Evolutionary conservation across 352 stramenopile genomes (phyloP).

Genomic region (Pythium sukuiense): DNA sequence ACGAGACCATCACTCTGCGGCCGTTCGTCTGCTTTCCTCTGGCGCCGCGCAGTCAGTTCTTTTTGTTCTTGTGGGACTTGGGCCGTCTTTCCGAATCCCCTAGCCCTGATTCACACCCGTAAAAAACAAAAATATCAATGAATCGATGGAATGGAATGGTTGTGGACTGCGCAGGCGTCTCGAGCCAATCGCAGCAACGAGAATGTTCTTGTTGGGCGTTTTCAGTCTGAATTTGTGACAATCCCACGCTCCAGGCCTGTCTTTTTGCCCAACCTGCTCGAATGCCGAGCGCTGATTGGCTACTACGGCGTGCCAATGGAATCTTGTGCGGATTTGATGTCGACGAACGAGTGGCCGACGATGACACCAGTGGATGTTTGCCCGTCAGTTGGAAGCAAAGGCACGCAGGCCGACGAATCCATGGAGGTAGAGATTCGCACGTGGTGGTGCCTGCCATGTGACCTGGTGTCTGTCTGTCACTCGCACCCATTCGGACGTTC

Average conservation of each 20-base stretch:
- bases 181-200: slow-evolving; percentile 30
- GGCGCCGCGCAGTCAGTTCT: slow-evolving; percentile 22
- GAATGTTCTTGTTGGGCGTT: slow-evolving; percentile 31
- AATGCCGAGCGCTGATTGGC: slow-evolving; percentile 19
- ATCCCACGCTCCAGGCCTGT: neutral
- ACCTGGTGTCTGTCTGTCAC: neutral
- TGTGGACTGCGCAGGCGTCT: neutral
- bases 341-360: slow-evolving; percentile 6
- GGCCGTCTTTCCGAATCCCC: slow-evolving; percentile 19
- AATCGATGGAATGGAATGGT: neutral
- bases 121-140: slow-evolving; percentile 15
- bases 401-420: slow-evolving; percentile 7
- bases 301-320: slow-evolving; percentile 15
- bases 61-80: slow-evolving; percentile 17
- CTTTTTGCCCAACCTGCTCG: slow-evolving; percentile 3
- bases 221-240: slow-evolving; percentile 11
- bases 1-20: slow-evolving; percentile 23
- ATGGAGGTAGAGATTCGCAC: neutral
- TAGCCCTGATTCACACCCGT: slow-evolving; percentile 14
- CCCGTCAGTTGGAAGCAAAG: slow-evolving; percentile 14
- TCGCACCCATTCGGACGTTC: neutral
- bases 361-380: neutral
- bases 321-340: slow-evolving; percentile 19
- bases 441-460: neutral
- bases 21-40: slow-evolving; percentile 27